A percentile compares a stretch with the other conserved stretches of the same genome.
Conservation (phyloP, 306 rosid genomes). For the Vicia faba region DNA sequence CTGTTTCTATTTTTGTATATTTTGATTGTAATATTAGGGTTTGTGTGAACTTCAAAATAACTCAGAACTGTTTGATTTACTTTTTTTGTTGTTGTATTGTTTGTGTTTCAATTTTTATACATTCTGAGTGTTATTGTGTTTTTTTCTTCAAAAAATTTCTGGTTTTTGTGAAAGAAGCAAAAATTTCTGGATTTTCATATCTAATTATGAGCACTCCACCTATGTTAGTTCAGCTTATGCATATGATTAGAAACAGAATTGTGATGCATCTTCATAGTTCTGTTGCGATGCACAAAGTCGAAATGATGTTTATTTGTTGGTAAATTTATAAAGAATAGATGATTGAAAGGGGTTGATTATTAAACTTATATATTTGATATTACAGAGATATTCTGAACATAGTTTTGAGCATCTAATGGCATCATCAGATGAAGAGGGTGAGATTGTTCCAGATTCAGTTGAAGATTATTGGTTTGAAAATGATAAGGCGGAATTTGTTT, state of each 20-base stretch:
- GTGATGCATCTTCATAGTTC: too few relatives aligned
- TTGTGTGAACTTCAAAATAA: not conserved
- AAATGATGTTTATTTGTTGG: not conserved
- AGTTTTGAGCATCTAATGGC: slow-evolving; percentile 52
- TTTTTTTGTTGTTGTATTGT: too few relatives aligned
- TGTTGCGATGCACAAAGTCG: not conserved
- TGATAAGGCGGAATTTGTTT: slow-evolving; percentile 44
- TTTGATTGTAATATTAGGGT: not conserved
- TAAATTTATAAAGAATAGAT: not conserved
- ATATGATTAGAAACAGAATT: too few relatives aligned
- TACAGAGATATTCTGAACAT: slow-evolving; percentile 25
- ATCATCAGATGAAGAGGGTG: slow-evolving; percentile 66
- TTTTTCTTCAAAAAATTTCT: too few relatives aligned
- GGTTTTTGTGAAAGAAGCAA: not conserved
- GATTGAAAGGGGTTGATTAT: slow-evolving; percentile 6
- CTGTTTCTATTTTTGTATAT: not conserved
- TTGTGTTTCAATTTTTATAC: too few relatives aligned
- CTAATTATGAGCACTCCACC: too few relatives aligned
- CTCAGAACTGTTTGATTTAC: too few relatives aligned
- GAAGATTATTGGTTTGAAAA: slow-evolving; percentile 45
- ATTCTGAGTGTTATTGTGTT: too few relatives aligned
- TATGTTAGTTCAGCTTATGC: too few relatives aligned
- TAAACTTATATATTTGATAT: slow-evolving; percentile 17
- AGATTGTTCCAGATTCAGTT: slow-evolving; percentile 40
- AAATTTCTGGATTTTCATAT: too few relatives aligned